Base-by-base conservation (phyloP, 768 basidiomycete species). In the Suillus spraguei region DNA sequence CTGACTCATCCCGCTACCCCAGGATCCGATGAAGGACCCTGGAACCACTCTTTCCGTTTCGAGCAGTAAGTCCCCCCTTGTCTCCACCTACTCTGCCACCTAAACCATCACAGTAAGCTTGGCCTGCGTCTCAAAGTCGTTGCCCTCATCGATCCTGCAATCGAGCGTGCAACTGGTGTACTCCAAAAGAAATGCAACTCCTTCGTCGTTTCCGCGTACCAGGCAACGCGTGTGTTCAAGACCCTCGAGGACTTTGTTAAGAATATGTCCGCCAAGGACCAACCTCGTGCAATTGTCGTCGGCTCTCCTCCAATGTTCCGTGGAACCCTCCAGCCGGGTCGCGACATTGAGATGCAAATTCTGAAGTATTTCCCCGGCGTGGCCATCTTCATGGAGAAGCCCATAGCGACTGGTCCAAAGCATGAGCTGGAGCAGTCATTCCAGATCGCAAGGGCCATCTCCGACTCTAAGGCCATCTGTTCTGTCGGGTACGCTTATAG, bases 301-400 rank as follows among this genome's bases (percentile, higher is more conserved):
- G 95, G 95, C 50, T 92, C 89, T 59, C 95, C 95, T n/a, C 94
- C 95, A 44, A 92, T 91, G 84, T 97, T 89, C 83, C 88, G 95
- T 61, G 95, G 95, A 60, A 87, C 90, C 54, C 82, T 84, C 33
- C 81, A 84, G 66, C 81, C 87, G 50, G 91, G 90, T 50, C 87
- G 88, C 63, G 94, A 97, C 77, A 84, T 98, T 67, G 95, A 98
- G 78, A 76, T 90, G 63, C 91, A 95, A 77, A 87, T 97, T 67
- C 76, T 96, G 76, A 89, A 92, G 71, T 75, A 87, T 71, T 95
- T 99, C 82, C 94, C 95, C 54, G 89, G 91, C 36, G 87, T 91
- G 36, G 88, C 93, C 35, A 85, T 95, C 79, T 97, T 99, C 74
- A 81, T 97, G 63, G 95, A 97, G 77, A 97, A 97, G 79, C 95